Evolutionary conservation across 1,139 yeast genomes (phyloP).

Genomic region (Scheffersomyces cryptocercus): DNA sequence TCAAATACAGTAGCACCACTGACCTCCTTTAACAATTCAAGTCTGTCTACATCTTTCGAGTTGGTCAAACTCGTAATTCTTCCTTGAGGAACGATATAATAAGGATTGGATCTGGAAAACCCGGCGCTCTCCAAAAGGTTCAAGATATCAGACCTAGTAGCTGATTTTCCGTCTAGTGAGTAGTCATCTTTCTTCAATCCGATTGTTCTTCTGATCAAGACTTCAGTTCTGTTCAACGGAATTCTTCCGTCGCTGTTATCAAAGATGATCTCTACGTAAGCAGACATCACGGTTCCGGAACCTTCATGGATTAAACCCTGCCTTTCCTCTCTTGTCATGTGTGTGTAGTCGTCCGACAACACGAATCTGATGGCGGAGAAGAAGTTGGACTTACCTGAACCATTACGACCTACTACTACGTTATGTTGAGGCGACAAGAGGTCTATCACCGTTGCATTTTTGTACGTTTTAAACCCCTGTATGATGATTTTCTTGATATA

Average conservation of each 20-base stretch:
- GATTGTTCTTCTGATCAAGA: slow-evolving; percentile 80
- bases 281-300: slow-evolving; percentile 88
- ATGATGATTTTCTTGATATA: slow-evolving; percentile 57
- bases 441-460: slow-evolving; percentile 78
- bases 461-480: slow-evolving; percentile 94
- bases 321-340: slow-evolving; percentile 85
- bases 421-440: slow-evolving; percentile 79
- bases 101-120: slow-evolving; percentile 86
- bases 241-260: slow-evolving; percentile 80
- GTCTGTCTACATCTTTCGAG: slow-evolving; percentile 81
- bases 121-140: slow-evolving; percentile 90
- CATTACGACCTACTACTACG: slow-evolving; percentile 93
- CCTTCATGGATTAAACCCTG: slow-evolving; percentile 90
- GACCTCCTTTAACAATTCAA: slow-evolving; percentile 80
- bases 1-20: slow-evolving; percentile 96
- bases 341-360: slow-evolving; percentile 84
- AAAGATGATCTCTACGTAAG: slow-evolving; percentile 86
- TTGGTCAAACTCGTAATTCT: slow-evolving; percentile 82
- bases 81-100: slow-evolving; percentile 97
- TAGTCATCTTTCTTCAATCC: slow-evolving; percentile 92
- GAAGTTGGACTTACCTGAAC: slow-evolving; percentile 95
- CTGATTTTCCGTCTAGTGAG: slow-evolving; percentile 74
- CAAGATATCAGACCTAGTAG: slow-evolving; percentile 80
- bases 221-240: slow-evolving; percentile 67
- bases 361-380: slow-evolving; percentile 96